These are phyloP conservation scores for Kockiozyma suomiensis DNA, from an alignment of 805 yeast species.

Conservation along the genomic window DNA sequence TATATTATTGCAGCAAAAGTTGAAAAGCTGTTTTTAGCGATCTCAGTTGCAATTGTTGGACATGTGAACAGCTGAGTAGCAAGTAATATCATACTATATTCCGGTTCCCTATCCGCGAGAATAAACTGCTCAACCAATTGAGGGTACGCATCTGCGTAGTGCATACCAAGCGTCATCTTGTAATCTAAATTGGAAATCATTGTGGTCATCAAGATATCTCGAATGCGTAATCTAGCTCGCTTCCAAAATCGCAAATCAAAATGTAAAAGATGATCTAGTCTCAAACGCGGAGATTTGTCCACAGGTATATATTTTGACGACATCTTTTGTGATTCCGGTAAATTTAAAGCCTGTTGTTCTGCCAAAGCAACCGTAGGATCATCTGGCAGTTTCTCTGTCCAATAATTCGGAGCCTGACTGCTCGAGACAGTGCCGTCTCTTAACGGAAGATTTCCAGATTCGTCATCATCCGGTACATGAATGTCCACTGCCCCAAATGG, in stretches of 20 bases:
- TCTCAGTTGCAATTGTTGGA: constrained; percentile 71
- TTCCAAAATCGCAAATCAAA: constrained; percentile 78
- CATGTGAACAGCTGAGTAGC: constrained; percentile 89
- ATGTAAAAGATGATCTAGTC: constrained; percentile 45
- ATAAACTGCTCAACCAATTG: constrained; percentile 69
- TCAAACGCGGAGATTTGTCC: not conserved
- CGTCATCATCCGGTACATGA: not conserved
- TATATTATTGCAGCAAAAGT: constrained; percentile 64
- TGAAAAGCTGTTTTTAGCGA: constrained; percentile 62
- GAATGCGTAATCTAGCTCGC: constrained; percentile 56
- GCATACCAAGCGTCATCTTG: constrained; percentile 65
- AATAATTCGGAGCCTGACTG: constrained; percentile 10
- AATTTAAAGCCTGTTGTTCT: not conserved
- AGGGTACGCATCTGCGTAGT: constrained; percentile 84
- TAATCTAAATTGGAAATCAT: constrained; percentile 62
- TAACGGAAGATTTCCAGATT: not conserved
- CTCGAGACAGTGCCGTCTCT: not conserved
- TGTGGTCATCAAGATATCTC: constrained; percentile 65
- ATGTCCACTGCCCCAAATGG: not conserved
- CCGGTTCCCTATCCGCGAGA: constrained; percentile 84
- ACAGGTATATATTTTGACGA: not conserved
- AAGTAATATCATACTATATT: constrained; percentile 69
- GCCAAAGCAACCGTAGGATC: not conserved
- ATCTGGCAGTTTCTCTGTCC: constrained; percentile 6
- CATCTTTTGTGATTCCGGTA: constrained; percentile 6